Percentiles rank a stretch among this genome's conserved stretches.
Evolutionary conservation across 257 asterid genomes (phyloP).

Genomic region (Salvia miltiorrhiza): DNA sequence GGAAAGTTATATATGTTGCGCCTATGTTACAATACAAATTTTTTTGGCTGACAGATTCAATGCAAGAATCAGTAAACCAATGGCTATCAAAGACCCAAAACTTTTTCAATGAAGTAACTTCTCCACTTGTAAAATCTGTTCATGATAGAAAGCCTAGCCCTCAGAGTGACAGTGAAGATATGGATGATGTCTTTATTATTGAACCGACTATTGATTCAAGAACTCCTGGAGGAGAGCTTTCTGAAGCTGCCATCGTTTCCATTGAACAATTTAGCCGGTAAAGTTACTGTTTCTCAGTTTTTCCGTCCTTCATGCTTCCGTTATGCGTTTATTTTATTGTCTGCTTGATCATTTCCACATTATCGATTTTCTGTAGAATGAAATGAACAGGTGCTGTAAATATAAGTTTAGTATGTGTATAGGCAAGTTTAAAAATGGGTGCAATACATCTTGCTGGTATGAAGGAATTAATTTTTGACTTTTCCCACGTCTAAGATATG

Average conservation of each 20-base stretch:
- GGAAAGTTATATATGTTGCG: background rate
- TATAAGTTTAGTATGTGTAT: too few species aligned
- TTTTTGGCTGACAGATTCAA: conserved; percentile 46
- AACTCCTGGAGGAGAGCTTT: conserved; percentile 73
- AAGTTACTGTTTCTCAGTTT: background rate
- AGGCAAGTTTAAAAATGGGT: background rate
- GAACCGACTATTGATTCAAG: conserved; percentile 72
- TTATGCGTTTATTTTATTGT: background rate
- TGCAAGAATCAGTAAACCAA: conserved; percentile 75
- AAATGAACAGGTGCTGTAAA: too few species aligned
- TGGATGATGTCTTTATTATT: conserved; percentile 57
- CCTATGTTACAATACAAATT: background rate
- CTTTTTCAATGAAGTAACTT: conserved; percentile 67
- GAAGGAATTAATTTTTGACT: conserved; percentile 27
- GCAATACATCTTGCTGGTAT: conserved; percentile 12
- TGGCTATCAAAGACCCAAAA: conserved; percentile 83
- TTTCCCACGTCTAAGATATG: conserved; percentile 34
- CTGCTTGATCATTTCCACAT: background rate
- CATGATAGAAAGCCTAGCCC: conserved; percentile 47
- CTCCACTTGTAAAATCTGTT: conserved; percentile 73
- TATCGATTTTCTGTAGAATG: too few species aligned
- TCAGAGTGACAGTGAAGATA: conserved; percentile 42
- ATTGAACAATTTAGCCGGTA: conserved; percentile 98
- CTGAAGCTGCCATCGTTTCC: conserved; percentile 81
- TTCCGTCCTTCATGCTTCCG: background rate